A percentile compares a stretch with the other conserved stretches of the same genome.
Conservation (phyloP, 202 grass and related monocot species). For the Zizania palustris region DNA sequence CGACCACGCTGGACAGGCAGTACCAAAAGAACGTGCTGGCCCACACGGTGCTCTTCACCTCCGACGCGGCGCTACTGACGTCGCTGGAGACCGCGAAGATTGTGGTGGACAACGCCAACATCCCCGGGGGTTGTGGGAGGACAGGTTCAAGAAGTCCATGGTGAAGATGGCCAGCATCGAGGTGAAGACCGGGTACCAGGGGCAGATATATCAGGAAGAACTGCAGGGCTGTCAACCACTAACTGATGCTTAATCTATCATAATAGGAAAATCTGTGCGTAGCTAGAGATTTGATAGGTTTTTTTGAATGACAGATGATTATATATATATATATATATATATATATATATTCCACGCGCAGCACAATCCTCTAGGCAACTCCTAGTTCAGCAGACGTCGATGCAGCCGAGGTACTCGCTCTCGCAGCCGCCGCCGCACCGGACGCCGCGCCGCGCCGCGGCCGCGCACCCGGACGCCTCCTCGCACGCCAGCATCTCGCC, state of each 20-base stretch:
- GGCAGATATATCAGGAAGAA: conserved; percentile 42
- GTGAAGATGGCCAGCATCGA: conserved; percentile 46
- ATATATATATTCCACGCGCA: no score
- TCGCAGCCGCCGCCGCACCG: conserved; percentile 34
- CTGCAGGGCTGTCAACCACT: conserved; percentile 37
- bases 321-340: no score
- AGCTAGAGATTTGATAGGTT: no score
- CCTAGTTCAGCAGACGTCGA: conserved; percentile 35
- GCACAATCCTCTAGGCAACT: no score
- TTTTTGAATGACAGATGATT: no score
- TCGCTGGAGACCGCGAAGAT: conserved; percentile 10
- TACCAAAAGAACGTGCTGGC: conserved; percentile 43
- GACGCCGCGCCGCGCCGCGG: not conserved
- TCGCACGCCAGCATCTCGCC: conserved; percentile 40
- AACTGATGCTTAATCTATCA: no score
- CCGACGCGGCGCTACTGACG: conserved; percentile 37
- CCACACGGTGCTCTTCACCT: conserved; percentile 43
- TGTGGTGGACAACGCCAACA: conserved; percentile 28
- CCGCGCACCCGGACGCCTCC: conserved; percentile 24
- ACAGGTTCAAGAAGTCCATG: conserved; percentile 36
- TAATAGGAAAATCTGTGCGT: no score
- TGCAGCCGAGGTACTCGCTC: conserved; percentile 34
- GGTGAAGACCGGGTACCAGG: conserved; percentile 37
- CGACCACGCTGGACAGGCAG: conserved; percentile 36
- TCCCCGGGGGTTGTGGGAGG: conserved; percentile 30